phyloP scores from a whole-genome alignment of 768 basidiomycete species.

The Pisolithus microcarpus region DNA sequence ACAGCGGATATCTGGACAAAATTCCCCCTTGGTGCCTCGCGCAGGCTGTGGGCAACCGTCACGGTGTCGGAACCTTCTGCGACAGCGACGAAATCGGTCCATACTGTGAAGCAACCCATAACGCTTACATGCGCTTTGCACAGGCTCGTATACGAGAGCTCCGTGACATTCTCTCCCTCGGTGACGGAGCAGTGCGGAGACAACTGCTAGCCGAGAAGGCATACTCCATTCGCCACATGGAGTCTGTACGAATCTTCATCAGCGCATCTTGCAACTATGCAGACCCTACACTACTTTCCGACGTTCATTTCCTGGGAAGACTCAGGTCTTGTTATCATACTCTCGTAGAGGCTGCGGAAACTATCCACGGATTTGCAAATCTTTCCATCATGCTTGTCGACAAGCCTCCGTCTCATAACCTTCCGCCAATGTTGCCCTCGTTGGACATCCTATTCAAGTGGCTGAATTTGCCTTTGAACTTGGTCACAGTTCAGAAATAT shows the following conservation, averaged over 20 bases:
- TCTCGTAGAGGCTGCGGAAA: not conserved
- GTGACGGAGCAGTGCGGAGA: not conserved
- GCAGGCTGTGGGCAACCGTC: not conserved
- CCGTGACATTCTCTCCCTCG: not conserved
- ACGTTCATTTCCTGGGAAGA: not conserved
- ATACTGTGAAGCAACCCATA: not conserved
- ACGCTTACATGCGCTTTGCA: not conserved
- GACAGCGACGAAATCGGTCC: not conserved
- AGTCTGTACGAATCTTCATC: not conserved
- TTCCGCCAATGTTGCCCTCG: not conserved
- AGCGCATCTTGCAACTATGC: not conserved
- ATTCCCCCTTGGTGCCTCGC: not conserved
- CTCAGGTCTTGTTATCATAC: slow-evolving; percentile 1
- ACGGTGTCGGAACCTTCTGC: not conserved
- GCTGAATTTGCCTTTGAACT: not conserved
- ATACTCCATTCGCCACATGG: not conserved
- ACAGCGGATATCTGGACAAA: not conserved
- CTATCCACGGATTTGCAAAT: not conserved
- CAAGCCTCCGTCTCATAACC: not conserved
- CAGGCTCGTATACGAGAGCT: not conserved
- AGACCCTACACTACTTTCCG: not conserved
- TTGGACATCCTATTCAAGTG: not conserved
- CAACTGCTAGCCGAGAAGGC: not conserved
- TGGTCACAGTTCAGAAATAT: not conserved
- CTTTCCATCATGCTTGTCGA: not conserved